Base-by-base conservation (phyloP, 2,329 filamentous ascomycete species). In the Venturia pyrina region DNA sequence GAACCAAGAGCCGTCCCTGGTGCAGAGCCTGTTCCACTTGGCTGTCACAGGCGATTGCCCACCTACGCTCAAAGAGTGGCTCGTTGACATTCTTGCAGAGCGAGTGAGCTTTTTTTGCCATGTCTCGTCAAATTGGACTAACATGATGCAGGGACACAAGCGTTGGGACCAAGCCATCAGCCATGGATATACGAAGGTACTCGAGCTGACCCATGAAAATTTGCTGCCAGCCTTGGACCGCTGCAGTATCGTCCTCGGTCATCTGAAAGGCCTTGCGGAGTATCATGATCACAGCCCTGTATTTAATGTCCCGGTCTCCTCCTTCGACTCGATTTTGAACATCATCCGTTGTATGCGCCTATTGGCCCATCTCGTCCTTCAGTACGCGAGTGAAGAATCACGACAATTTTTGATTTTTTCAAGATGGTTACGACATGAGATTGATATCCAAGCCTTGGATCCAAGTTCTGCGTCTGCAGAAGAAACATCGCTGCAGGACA, bases 161-260 rank as follows among this genome's bases (percentile, higher is more conserved):
- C 83, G 95, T 62, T 99, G 95, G 95, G 93, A 98, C 69, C 96
- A 93, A 72, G 88, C 90, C 6, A 89, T 96, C 1, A 83, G 85
- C 1, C 85, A 86, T 4, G 91, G 92, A 0, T 87, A 97, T 24
- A 87, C 90, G 67, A 88, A 86, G 65, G 82, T 98, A 11, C 85
- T 91, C 62, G 84, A 85, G 64, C 81, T 98, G 15, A 81, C 92
- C 0, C 93, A 96, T 72, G 89, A 96, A 73, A 93, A 96, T 74
- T 86, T 97, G 63, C 82, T 98, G 2, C 95, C 95, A 0, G 91
- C 91, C 0, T 80, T 98, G 1, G 92, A 98, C 70, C 87, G 93
- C 64, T 89, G 89, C 70, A 84, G 85, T 60, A 86, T 97, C 32
- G 87, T 96, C 41, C 83, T 96, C 37, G 91, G 89, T 70, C 87